Percentiles rank a stretch among this genome's conserved stretches.
Conservation (phyloP, 176 grass and related monocot species). For the Triticum monococcum region DNA sequence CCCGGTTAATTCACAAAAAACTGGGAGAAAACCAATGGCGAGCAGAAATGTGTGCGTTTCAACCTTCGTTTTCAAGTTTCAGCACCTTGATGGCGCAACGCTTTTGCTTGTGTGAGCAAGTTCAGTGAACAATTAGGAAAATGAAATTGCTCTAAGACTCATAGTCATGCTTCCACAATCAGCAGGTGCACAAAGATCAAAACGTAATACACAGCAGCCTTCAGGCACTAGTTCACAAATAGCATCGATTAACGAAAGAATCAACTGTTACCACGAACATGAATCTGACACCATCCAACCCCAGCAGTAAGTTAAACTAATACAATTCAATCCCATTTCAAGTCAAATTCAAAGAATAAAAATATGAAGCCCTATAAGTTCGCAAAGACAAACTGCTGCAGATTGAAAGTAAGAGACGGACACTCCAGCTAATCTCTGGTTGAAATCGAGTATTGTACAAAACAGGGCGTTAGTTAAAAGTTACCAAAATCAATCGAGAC, state of each 20-base stretch:
- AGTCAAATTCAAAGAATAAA: conserved; percentile 33
- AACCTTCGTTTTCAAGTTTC: too few relatives aligned
- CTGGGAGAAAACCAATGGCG: too few relatives aligned
- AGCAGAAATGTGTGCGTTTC: too few relatives aligned
- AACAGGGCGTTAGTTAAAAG: conserved; percentile 58
- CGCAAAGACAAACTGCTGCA: neutral
- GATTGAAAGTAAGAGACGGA: conserved; percentile 29
- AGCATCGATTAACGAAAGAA: neutral
- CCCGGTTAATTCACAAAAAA: too few relatives aligned
- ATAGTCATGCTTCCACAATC: too few relatives aligned
- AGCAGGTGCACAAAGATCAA: neutral
- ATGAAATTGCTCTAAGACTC: too few relatives aligned
- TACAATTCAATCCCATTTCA: conserved; percentile 33
- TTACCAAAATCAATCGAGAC: conserved; percentile 57
- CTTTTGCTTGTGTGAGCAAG: too few relatives aligned
- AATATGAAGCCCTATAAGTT: conserved; percentile 37
- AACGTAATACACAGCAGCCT: neutral
- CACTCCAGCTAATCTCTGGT: conserved; percentile 46
- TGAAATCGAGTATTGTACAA: conserved; percentile 61
- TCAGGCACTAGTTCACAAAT: neutral
- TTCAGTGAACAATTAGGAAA: too few relatives aligned
- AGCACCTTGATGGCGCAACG: too few relatives aligned
- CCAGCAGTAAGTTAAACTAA: conserved; percentile 18
- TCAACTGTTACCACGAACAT: neutral
- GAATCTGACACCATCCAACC: conserved; percentile 13